A percentile compares a stretch with the other conserved stretches of the same genome.
Conservation (phyloP, 495 filamentous ascomycete species). For the Aspergillus incahuasiensis region DNA sequence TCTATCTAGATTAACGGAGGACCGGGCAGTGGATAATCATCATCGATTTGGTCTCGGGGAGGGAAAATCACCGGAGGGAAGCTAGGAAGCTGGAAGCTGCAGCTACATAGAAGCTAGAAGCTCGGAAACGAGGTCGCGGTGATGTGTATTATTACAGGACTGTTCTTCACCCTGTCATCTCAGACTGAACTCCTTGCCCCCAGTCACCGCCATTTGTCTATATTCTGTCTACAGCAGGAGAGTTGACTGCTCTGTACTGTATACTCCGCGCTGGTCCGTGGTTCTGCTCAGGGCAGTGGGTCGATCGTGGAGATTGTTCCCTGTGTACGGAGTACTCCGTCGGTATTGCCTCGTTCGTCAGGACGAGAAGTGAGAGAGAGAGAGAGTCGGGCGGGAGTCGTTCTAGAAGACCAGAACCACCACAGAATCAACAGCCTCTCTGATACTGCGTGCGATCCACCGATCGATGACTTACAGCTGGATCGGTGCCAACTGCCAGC, state of each 20-base stretch:
- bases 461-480: constrained; percentile 29
- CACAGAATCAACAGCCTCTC: too few relatives aligned
- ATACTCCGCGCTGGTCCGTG: neutral
- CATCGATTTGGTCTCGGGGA: neutral
- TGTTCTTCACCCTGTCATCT: neutral
- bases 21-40: neutral
- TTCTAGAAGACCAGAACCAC: neutral
- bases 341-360: neutral
- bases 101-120: too few relatives aligned
- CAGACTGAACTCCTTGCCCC: neutral
- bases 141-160: constrained; percentile 7
- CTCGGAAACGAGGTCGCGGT: neutral
- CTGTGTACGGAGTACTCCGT: too few relatives aligned
- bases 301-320: too few relatives aligned
- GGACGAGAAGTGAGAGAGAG: too few relatives aligned
- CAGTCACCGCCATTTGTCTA: constrained; percentile 18
- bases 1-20: neutral
- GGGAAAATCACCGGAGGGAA: neutral
- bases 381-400: too few relatives aligned
- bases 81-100: too few relatives aligned
- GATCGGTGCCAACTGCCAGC: constrained; percentile 16
- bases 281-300: neutral
- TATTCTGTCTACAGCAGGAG: too few relatives aligned
- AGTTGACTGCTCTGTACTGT: too few relatives aligned
- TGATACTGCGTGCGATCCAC: neutral